Conservation (phyloP, 75 land plant species). For the Azolla pinnata region DNA sequence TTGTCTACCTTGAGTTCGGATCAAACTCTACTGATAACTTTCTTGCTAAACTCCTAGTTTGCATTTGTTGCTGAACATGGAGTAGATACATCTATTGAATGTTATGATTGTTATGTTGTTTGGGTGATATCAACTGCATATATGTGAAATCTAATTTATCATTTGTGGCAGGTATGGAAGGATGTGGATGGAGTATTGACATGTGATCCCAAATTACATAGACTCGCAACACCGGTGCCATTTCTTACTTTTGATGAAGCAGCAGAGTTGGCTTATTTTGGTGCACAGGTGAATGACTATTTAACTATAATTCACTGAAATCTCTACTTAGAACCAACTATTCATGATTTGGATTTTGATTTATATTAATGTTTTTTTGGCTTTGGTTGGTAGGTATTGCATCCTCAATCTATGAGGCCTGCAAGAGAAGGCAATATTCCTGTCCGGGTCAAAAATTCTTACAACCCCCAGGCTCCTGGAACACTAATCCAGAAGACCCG, state of each 20-base stretch:
- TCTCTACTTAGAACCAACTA: neutral
- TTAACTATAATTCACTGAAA: neutral
- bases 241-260: constrained; percentile 96
- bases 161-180: constrained; percentile 92
- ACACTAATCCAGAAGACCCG: constrained; percentile 67
- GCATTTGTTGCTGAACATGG: too few species aligned
- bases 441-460: constrained; percentile 94
- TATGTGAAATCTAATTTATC: too few species aligned
- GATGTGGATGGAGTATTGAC: constrained; percentile 99
- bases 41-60: too few species aligned
- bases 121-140: too few species aligned
- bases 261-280: constrained; percentile 95
- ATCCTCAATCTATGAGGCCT: constrained; percentile 97
- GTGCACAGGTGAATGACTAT: constrained; percentile 54
- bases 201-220: constrained; percentile 78
- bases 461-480: constrained; percentile 88
- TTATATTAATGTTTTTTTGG: neutral
- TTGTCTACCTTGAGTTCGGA: neutral
- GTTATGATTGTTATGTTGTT: too few species aligned
- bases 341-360: neutral
- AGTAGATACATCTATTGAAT: too few species aligned
- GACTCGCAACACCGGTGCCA: constrained; percentile 67
- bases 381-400: constrained; percentile 51
- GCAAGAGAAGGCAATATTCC: constrained; percentile 89
- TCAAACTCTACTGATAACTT: neutral